These are phyloP conservation scores for Fragaria iinumae DNA, from an alignment of 306 rosid species.

Conservation along the genomic window DNA sequence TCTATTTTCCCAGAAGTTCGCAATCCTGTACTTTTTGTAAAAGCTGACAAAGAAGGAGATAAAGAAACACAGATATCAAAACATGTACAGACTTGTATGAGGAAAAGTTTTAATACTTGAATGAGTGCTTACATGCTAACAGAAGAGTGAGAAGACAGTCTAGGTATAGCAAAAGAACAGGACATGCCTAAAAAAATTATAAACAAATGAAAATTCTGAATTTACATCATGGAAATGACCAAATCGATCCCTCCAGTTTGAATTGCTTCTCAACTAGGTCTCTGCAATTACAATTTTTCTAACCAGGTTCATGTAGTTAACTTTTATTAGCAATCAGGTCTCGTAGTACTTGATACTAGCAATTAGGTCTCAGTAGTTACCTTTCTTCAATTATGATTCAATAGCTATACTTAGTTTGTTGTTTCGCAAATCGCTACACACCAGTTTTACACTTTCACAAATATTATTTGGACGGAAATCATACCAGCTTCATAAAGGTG, in stretches of 20 bases:
- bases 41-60: conserved; percentile 46
- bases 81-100: not conserved
- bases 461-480: not conserved
- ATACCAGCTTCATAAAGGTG: not conserved
- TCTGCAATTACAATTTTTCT: not conserved
- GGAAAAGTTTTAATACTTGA: not conserved
- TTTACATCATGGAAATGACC: not conserved
- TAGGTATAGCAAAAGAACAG: not conserved
- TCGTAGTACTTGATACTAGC: not conserved
- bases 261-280: not conserved
- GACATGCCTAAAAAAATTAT: not conserved
- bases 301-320: not conserved
- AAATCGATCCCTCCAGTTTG: not conserved
- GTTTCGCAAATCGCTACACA: not conserved
- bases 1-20: conserved; percentile 67
- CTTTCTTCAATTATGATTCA: not conserved
- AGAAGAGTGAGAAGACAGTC: conserved; percentile 2
- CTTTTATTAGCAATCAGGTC: not conserved
- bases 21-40: conserved; percentile 72
- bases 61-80: conserved; percentile 25
- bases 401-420: not conserved
- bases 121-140: not conserved
- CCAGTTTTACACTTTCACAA: not conserved
- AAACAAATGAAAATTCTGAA: not conserved
- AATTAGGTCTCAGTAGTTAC: not conserved